Evolutionary conservation across 179 eudicot genomes (phyloP).

Genomic region (Spergularia azorica): DNA sequence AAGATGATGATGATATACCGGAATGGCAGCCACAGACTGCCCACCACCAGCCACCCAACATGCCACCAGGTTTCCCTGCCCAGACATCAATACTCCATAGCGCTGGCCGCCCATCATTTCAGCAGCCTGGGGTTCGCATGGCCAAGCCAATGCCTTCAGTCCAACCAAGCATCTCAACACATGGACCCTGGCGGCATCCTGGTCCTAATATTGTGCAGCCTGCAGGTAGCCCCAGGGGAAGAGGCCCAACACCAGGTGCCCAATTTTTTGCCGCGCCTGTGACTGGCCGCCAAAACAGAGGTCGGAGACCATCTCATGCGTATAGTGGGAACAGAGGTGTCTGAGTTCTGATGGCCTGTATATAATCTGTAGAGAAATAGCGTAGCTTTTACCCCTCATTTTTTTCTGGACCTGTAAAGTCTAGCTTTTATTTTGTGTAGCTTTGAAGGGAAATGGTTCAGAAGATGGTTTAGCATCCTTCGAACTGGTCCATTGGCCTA

Average conservation of each 20-base stretch:
- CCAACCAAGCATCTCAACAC: slow-evolving; percentile 21
- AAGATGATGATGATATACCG: slow-evolving; percentile 72
- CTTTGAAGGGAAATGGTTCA: background rate
- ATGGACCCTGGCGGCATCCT: slow-evolving; percentile 30
- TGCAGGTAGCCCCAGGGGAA: background rate
- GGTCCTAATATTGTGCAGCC: slow-evolving; percentile 10
- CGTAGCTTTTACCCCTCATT: background rate
- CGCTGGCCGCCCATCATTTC: slow-evolving; percentile 7
- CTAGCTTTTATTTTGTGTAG: background rate
- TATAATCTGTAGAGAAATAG: slow-evolving; percentile 14
- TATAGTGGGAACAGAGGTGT: slow-evolving; percentile 36
- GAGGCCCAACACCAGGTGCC: slow-evolving; percentile 18
- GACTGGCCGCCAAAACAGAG: slow-evolving; percentile 26
- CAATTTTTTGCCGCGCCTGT: slow-evolving; percentile 14
- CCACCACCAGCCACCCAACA: slow-evolving; percentile 12
- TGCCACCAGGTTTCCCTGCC: slow-evolving; percentile 8
- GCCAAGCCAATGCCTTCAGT: slow-evolving; percentile 22
- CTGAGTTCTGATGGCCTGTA: slow-evolving; percentile 22
- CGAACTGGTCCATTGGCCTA: no score
- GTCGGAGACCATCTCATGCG: slow-evolving; percentile 35
- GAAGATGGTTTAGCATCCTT: no score
- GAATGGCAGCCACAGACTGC: slow-evolving; percentile 69
- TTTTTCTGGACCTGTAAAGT: background rate
- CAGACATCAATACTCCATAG: slow-evolving; percentile 22
- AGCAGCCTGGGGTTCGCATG: slow-evolving; percentile 5